Percentiles rank a stretch among this genome's conserved stretches.
These are phyloP conservation scores for Neurospora sp. DNA, from an alignment of 495 filamentous ascomycete genomes.

Conservation along the genomic window DNA sequence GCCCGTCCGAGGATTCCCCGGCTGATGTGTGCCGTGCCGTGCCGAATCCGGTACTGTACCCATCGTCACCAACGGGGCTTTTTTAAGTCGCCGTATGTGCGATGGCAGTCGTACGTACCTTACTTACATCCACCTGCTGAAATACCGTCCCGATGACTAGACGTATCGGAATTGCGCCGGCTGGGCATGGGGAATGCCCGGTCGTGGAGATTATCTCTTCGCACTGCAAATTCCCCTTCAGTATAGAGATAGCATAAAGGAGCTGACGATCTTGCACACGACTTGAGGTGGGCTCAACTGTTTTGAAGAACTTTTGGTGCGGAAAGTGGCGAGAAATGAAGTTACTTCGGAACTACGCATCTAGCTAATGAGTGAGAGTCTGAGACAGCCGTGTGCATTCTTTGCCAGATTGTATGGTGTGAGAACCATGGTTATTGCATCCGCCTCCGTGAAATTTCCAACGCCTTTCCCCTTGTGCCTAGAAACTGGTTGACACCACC, in stretches of 20 bases:
- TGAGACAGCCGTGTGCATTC: too few species aligned
- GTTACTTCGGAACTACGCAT: too few species aligned
- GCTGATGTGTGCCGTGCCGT: too few species aligned
- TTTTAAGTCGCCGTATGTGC: background rate
- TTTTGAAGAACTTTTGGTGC: too few species aligned
- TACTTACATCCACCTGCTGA: background rate
- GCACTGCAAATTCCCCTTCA: background rate
- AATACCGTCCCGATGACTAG: rapidly evolving
- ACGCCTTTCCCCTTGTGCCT: background rate
- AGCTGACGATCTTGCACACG: background rate
- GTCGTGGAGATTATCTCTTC: background rate
- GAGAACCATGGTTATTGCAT: background rate
- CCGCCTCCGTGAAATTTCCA: too few species aligned
- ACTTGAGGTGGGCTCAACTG: too few species aligned
- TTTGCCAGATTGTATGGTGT: too few species aligned
- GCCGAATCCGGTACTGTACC: background rate
- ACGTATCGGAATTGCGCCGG: rapidly evolving
- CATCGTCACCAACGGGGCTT: background rate
- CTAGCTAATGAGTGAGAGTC: too few species aligned
- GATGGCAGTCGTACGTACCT: background rate
- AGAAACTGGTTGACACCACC: too few species aligned
- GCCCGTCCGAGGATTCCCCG: too few species aligned
- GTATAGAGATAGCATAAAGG: background rate
- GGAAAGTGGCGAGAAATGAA: too few species aligned
- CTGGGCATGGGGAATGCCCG: rapidly evolving